phyloP scores from a whole-genome alignment of 2,329 filamentous ascomycete species.

The Sporothrix brasiliensis region DNA sequence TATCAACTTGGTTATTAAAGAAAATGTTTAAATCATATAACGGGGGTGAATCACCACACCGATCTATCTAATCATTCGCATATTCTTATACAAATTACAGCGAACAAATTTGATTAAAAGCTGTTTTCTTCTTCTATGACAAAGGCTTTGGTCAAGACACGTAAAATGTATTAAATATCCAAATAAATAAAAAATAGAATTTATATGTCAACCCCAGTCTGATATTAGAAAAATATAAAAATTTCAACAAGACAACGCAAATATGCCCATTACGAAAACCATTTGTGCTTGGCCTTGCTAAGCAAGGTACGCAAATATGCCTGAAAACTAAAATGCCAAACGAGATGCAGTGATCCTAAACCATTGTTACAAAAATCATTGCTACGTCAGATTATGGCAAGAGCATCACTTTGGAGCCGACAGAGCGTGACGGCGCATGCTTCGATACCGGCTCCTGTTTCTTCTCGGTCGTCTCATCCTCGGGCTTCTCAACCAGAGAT shows the following conservation, averaged over 20 bases:
- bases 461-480: not conserved
- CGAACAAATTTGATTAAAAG: too few species aligned
- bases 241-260: not conserved
- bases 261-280: not conserved
- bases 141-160: too few species aligned
- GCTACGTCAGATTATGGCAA: conserved; percentile 24
- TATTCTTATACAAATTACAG: too few species aligned
- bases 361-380: not conserved
- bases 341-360: too few species aligned
- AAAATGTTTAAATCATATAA: not conserved
- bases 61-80: too few species aligned
- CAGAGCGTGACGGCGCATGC: conserved; percentile 8
- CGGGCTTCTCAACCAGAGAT: not conserved
- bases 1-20: too few species aligned
- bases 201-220: too few species aligned
- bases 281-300: not conserved
- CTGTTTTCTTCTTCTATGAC: too few species aligned
- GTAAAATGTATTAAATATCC: too few species aligned
- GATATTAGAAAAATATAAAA: not conserved
- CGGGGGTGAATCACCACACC: too few species aligned
- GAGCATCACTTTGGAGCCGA: conserved; percentile 33
- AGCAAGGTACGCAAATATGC: conserved; percentile 16
- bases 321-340: not conserved
- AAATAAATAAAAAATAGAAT: not conserved
- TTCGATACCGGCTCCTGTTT: not conserved